A percentile compares a stretch with the other conserved stretches of the same genome.
Evolutionary conservation across 2,329 filamentous ascomycete genomes (phyloP).

Genomic region (Cladosporium sp.): DNA sequence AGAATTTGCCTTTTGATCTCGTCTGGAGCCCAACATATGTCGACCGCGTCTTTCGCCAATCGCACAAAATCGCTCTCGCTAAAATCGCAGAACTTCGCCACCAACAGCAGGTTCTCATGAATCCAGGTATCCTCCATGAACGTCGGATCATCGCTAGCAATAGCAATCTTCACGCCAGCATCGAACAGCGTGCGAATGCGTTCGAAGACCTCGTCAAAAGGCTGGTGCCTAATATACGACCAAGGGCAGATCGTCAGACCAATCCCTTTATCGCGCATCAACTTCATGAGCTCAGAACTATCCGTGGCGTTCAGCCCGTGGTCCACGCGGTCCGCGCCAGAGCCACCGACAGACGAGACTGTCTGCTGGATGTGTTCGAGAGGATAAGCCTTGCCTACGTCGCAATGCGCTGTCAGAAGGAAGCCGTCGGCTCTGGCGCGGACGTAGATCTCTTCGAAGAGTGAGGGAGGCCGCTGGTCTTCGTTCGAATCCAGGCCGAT

Average conservation of each 20-base stretch:
- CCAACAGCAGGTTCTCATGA: conserved; percentile 44
- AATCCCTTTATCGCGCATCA: conserved; percentile 31
- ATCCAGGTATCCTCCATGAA: conserved; percentile 50
- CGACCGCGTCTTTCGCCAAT: conserved; percentile 40
- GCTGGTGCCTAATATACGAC: conserved; percentile 40
- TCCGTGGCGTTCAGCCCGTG: conserved; percentile 40
- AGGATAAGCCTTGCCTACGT: conserved; percentile 48
- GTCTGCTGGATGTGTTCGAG: conserved; percentile 41
- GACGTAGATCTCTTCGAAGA: conserved; percentile 41
- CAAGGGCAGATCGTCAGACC: conserved; percentile 41
- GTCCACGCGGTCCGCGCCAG: conserved; percentile 37
- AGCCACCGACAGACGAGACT: conserved; percentile 25
- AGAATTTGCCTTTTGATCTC: conserved; percentile 9
- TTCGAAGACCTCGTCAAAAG: conserved; percentile 40
- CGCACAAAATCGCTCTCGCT: conserved; percentile 39
- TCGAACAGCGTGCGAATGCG: conserved; percentile 43
- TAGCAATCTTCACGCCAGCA: conserved; percentile 42
- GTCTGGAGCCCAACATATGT: conserved; percentile 45
- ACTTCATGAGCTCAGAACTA: conserved; percentile 28
- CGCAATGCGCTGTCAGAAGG: conserved; percentile 47
- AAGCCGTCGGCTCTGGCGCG: conserved; percentile 38
- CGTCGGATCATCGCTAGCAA: conserved; percentile 47
- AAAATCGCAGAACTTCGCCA: conserved; percentile 39
- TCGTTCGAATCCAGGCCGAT: conserved; percentile 48
- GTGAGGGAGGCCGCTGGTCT: conserved; percentile 40